Percentiles rank a stretch among this genome's conserved stretches.
Evolutionary conservation across 495 filamentous ascomycete species (phyloP).

Genomic region (Extremus antarcticus): DNA sequence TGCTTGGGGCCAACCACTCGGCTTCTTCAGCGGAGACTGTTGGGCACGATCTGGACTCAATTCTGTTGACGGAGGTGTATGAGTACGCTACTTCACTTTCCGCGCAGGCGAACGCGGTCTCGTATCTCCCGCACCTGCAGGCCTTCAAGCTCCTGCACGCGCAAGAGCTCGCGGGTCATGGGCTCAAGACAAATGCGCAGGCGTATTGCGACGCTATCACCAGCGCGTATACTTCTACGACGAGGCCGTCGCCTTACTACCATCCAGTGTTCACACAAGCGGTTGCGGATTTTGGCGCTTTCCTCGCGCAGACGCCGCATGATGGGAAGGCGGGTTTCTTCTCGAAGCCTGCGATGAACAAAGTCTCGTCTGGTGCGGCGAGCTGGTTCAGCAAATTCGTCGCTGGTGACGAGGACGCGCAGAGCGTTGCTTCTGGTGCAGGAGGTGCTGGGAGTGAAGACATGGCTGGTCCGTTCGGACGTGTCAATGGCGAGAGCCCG

Average conservation of each 20-base stretch:
- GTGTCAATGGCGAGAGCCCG: constrained; percentile 41
- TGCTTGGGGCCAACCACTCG: constrained; percentile 74
- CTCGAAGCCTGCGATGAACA: constrained; percentile 86
- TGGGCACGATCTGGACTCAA: constrained; percentile 70
- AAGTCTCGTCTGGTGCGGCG: constrained; percentile 78
- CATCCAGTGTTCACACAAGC: constrained; percentile 58
- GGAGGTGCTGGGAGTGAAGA: background rate
- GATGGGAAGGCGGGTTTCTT: constrained; percentile 64
- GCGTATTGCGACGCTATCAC: constrained; percentile 83
- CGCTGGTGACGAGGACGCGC: constrained; percentile 63
- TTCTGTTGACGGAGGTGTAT: constrained; percentile 84
- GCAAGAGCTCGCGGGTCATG: constrained; percentile 68
- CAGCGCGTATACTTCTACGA: constrained; percentile 67
- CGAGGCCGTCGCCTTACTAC: constrained; percentile 73
- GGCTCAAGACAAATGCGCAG: constrained; percentile 69
- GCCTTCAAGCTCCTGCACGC: constrained; percentile 85
- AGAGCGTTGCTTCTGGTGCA: background rate
- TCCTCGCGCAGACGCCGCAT: constrained; percentile 72
- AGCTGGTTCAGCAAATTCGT: constrained; percentile 91
- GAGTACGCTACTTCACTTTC: constrained; percentile 68
- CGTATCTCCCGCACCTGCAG: constrained; percentile 63
- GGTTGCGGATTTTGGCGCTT: constrained; percentile 72
- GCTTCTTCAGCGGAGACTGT: constrained; percentile 39
- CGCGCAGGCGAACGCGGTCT: constrained; percentile 37
- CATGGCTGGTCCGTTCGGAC: constrained; percentile 11